phyloP scores from a whole-genome alignment of 192 early-diverging fungal genomes.

The Podochytrium sp. region DNA sequence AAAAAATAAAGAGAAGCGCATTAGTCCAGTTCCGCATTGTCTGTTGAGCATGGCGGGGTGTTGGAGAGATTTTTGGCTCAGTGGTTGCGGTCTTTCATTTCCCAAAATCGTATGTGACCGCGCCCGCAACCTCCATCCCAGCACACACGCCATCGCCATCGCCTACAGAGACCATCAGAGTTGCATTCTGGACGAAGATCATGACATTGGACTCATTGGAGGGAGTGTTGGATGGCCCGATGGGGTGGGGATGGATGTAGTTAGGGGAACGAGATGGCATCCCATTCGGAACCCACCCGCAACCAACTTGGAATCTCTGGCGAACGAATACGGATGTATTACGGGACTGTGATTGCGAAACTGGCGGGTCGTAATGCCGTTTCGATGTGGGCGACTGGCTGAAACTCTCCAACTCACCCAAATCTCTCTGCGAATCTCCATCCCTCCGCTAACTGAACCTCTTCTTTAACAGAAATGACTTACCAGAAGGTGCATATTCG shows the following conservation, averaged over 20 bases:
- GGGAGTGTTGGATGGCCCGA: not conserved
- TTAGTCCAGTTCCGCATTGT: too few relatives aligned
- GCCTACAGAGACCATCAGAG: not conserved
- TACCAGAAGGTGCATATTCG: constrained; percentile 26
- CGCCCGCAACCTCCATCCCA: not conserved
- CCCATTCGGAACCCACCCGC: too few relatives aligned
- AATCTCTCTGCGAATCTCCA: too few relatives aligned
- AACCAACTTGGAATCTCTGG: too few relatives aligned
- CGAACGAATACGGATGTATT: too few relatives aligned
- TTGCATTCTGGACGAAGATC: not conserved
- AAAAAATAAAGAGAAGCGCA: too few relatives aligned
- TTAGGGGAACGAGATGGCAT: not conserved
- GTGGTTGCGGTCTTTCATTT: not conserved
- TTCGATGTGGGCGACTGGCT: too few relatives aligned
- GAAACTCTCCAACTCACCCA: too few relatives aligned
- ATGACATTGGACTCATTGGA: not conserved
- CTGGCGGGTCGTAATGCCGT: too few relatives aligned
- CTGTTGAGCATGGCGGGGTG: too few relatives aligned
- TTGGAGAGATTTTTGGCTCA: too few relatives aligned
- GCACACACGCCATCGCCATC: not conserved
- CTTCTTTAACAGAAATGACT: constrained; percentile 12
- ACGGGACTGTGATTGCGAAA: too few relatives aligned
- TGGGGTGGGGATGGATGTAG: not conserved
- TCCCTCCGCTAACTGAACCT: not conserved
- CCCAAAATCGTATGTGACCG: not conserved